phyloP scores from a whole-genome alignment of 768 basidiomycete species.

The Pleurotus tuber-regium region DNA sequence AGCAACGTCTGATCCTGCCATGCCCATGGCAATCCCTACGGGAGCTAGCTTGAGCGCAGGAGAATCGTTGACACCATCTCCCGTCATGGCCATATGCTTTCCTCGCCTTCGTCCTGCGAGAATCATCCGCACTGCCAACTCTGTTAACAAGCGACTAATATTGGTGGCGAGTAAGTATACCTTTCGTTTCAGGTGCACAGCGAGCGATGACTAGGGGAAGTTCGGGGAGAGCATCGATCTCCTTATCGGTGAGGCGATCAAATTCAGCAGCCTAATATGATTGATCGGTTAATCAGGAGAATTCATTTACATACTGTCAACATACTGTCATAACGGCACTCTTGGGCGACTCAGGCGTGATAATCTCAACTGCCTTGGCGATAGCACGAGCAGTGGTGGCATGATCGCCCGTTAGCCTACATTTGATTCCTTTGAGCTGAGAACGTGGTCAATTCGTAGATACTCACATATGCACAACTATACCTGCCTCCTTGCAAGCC shows the following conservation, averaged over 20 bases:
- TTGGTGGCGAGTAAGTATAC: constrained; percentile 12
- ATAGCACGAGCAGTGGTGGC: constrained; percentile 52
- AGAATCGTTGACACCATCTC: constrained; percentile 59
- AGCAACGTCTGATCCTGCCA: constrained; percentile 26
- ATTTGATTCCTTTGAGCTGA: not conserved
- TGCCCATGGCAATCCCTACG: constrained; percentile 26
- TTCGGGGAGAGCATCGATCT: constrained; percentile 47
- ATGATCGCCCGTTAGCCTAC: constrained; percentile 54
- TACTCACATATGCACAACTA: constrained; percentile 42
- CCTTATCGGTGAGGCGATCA: constrained; percentile 48
- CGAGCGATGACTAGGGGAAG: constrained; percentile 59
- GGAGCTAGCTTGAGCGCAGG: constrained; percentile 32
- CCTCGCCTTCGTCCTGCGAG: constrained; percentile 55
- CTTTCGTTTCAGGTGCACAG: constrained; percentile 53
- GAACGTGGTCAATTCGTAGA: no score
- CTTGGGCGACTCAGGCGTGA: constrained; percentile 34
- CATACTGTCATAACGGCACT: constrained; percentile 37
- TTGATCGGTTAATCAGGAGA: not conserved
- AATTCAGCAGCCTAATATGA: constrained; percentile 38
- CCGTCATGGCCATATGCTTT: constrained; percentile 53
- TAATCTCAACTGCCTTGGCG: constrained; percentile 47
- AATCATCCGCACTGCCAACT: constrained; percentile 43
- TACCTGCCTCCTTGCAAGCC: constrained; percentile 49
- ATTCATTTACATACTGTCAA: no score
- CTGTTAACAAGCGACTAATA: not conserved